phyloP scores from a whole-genome alignment of 768 basidiomycete species.

The Pholiota microspora region DNA sequence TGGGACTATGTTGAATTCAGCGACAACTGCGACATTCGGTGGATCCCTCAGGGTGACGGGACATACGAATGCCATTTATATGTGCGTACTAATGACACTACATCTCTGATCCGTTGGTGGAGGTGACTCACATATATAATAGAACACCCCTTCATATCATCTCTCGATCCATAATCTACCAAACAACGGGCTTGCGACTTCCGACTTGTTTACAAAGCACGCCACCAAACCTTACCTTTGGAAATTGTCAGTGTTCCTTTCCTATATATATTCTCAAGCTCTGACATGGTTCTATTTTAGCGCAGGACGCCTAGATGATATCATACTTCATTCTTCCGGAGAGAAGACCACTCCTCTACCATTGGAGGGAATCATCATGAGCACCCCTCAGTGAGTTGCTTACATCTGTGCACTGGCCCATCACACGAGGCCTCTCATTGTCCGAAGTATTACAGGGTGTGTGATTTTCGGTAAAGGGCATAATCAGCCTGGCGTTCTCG shows the following conservation, averaged over 20 bases:
- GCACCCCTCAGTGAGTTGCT: conserved; percentile 24
- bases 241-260: conserved; percentile 38
- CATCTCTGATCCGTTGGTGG: no score
- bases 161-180: conserved; percentile 31
- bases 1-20: conserved; percentile 33
- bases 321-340: conserved; percentile 30
- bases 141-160: conserved; percentile 27
- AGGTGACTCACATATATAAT: not conserved
- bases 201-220: conserved; percentile 26
- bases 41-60: conserved; percentile 33
- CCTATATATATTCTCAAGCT: not conserved
- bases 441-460: conserved; percentile 23
- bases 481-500: conserved; percentile 30
- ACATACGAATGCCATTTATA: conserved; percentile 36
- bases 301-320: conserved; percentile 37
- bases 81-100: conserved; percentile 20
- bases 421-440: not conserved
- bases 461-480: conserved; percentile 44
- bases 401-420: not conserved
- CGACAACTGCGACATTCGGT: conserved; percentile 23
- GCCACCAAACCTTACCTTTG: conserved; percentile 7
- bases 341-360: conserved; percentile 31
- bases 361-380: conserved; percentile 23
- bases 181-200: conserved; percentile 36
- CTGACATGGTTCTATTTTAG: conserved; percentile 14